Evolutionary conservation across 2,329 filamentous ascomycete species (phyloP).

Genomic region (Sporothrix mexicana): DNA sequence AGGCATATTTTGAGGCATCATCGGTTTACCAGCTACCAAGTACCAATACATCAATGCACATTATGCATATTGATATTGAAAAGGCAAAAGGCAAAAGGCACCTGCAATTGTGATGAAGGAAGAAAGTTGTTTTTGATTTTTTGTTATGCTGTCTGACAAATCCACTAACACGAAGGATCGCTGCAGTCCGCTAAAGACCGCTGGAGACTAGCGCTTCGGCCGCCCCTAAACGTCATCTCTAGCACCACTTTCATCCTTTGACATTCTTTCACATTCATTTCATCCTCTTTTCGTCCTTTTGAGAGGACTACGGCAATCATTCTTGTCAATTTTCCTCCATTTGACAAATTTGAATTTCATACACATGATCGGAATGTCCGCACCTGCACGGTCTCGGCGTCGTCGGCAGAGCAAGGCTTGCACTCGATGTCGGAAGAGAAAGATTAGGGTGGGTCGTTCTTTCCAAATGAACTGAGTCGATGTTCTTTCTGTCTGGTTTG

Average conservation of each 20-base stretch:
- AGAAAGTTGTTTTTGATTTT: background rate
- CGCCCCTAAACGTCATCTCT: background rate
- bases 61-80: too few species aligned
- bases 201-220: background rate
- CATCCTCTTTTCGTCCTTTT: background rate
- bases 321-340: background rate
- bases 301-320: background rate
- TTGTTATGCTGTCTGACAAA: background rate
- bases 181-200: background rate
- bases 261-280: background rate
- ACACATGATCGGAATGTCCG: background rate
- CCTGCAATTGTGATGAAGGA: background rate
- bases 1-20: background rate
- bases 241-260: background rate
- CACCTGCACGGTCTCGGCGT: background rate
- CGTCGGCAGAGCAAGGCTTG: constrained; percentile 17
- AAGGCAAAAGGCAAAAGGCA: too few species aligned
- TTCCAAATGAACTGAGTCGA: background rate
- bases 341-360: background rate
- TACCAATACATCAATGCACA: too few species aligned
- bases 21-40: background rate
- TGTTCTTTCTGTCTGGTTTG: background rate
- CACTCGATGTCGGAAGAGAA: constrained; percentile 8
- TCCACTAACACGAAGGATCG: background rate
- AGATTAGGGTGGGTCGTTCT: background rate